phyloP scores from a whole-genome alignment of 352 stramenopile species.

The Aphanomyces stellatus region DNA sequence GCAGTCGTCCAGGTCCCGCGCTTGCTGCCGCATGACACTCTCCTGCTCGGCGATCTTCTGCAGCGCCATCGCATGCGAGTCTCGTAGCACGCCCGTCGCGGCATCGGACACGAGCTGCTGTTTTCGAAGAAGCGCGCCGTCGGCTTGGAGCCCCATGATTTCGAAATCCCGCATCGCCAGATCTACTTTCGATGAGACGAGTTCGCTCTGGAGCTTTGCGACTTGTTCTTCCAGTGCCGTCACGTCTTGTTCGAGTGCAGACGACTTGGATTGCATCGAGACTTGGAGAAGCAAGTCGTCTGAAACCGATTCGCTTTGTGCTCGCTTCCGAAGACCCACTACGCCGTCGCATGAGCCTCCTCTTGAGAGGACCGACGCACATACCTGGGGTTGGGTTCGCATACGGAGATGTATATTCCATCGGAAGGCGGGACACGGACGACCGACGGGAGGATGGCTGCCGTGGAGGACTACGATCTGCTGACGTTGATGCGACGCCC shows the following conservation, averaged over 20 bases:
- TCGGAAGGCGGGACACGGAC: background rate
- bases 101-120: background rate
- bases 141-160: constrained; percentile 1
- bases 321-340: background rate
- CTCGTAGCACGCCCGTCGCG: background rate
- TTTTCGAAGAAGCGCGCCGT: background rate
- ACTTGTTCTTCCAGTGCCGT: constrained; percentile 7
- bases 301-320: constrained; percentile 2
- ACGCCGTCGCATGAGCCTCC: too few species aligned
- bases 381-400: background rate
- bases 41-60: background rate
- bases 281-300: background rate
- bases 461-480: background rate
- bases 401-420: background rate
- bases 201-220: background rate
- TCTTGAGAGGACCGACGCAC: too few species aligned
- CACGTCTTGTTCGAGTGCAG: constrained; percentile 5
- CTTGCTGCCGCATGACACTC: background rate
- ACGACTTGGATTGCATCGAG: background rate
- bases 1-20: constrained; percentile 6
- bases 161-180: constrained; percentile 15
- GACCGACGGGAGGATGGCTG: background rate
- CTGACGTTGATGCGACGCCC: background rate
- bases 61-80: background rate
- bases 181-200: constrained; percentile 1